Conservation (phyloP, 2,329 filamentous ascomycete genomes). For the Sclerotinia glacialis region DNA sequence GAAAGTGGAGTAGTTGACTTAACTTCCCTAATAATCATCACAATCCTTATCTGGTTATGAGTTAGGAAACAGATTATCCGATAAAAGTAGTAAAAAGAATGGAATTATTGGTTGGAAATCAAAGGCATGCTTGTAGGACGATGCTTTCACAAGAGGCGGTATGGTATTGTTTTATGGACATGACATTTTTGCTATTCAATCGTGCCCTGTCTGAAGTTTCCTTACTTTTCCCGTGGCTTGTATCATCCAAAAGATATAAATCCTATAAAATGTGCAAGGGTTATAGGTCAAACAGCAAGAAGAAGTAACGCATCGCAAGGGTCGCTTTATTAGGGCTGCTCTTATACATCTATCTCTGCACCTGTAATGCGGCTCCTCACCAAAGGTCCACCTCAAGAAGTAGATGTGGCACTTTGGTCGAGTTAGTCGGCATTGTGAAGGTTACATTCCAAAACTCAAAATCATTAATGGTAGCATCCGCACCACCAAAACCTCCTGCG, state of each 20-base stretch:
- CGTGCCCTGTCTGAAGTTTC: no score
- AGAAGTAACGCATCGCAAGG: neutral
- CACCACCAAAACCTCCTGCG: slow-evolving; percentile 1
- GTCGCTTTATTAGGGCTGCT: neutral
- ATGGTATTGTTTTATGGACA: no score
- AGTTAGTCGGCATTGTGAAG: neutral
- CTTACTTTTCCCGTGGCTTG: no score
- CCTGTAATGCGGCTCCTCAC: neutral
- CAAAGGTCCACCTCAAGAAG: slow-evolving; percentile 1
- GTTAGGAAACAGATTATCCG: no score
- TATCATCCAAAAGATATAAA: neutral
- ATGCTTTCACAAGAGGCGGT: no score
- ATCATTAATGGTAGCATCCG: slow-evolving; percentile 11
- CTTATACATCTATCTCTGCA: neutral
- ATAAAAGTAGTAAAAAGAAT: no score
- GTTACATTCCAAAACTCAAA: slow-evolving; percentile 17
- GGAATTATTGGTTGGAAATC: no score
- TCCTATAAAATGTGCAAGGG: neutral
- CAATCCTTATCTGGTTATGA: no score
- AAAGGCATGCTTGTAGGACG: no score
- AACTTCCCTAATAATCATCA: no score
- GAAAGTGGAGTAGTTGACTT: no score
- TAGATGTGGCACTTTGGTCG: neutral
- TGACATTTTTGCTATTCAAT: no score
- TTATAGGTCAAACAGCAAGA: neutral